Base-by-base conservation (phyloP, 306 rosid species). In the Quercus cerris region DNA sequence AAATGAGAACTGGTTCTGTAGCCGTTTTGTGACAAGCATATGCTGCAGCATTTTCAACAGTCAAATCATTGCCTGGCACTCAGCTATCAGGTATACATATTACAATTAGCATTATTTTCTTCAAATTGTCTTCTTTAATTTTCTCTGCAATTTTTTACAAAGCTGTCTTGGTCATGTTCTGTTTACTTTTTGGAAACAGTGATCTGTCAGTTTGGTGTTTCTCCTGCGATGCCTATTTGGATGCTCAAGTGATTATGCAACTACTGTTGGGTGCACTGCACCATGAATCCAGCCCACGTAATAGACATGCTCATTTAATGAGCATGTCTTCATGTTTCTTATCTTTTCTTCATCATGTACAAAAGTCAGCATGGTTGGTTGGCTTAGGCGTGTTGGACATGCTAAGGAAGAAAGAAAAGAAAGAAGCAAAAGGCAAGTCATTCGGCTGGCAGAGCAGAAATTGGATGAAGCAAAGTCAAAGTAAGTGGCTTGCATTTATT, bases 141-240 rank as follows among this genome's bases (percentile, higher is more conserved):
- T 38, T 71, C 59, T 67, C 0, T 4, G 59, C 22, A 5, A 70
- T 67, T 25, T 49, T 22, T 67, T n/a, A 17, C 14, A 31, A 58
- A 11, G 31, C 44, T 69, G 51, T 68, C 59, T 72, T 12, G 66
- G 56, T 75, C 3, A 49, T 27, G 78, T 49, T 14, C 4, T 73
- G 49, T 12, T 44, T 70, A 13, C 28, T 56, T 81, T 81, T 75
- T 77, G 62, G 73, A 57, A 70, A 58, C 84, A 90, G 94, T 78
- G 97, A 91, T 88, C 86, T 91, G 63, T 94, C 99, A 0, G 92
- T 91, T 15, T 94, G 97, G 97, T 94, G 99, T 64, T 94, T 91
- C 91, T 87, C 90, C 44, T 93, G 97, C 25, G 93, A 90, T 23
- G 97, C 97, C 11, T 93, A 94, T 74, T 90, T 94, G 77, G 97